These are phyloP conservation scores for Fraxinus pennsylvanica DNA, from an alignment of 257 asterid genomes.

Conservation along the genomic window DNA sequence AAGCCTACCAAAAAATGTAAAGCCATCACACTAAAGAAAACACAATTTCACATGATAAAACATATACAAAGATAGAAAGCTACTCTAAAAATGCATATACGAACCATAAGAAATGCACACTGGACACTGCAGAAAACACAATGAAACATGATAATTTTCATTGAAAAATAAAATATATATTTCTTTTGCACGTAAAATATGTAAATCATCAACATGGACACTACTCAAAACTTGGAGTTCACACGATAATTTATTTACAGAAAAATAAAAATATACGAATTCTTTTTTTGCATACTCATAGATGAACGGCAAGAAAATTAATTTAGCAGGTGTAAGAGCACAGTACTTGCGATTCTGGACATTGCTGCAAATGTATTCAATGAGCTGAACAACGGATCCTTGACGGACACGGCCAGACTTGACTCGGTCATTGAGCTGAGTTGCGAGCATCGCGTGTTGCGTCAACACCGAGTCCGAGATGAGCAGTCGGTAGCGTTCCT, in stretches of 20 bases:
- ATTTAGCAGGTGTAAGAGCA: not conserved
- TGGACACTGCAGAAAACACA: not conserved
- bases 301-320: not conserved
- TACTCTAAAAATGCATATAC: not conserved
- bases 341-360: constrained; percentile 78
- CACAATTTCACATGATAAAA: not conserved
- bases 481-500: constrained; percentile 76
- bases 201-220: not conserved
- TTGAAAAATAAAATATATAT: not conserved
- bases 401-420: constrained; percentile 60
- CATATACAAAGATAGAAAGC: not conserved
- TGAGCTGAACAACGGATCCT: constrained; percentile 89
- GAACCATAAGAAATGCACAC: not conserved
- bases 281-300: not conserved
- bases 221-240: not conserved
- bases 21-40: not conserved
- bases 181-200: not conserved
- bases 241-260: not conserved
- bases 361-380: constrained; percentile 76
- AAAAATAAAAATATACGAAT: not conserved
- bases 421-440: constrained; percentile 84
- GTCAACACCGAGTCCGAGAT: constrained; percentile 73
- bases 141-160: not conserved
- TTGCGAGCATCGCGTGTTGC: constrained; percentile 89
- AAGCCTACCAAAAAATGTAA: not conserved